Base-by-base conservation (phyloP, 225 moss, liverwort and hornwort genomes). In the Physcomitrellopsis africana region DNA sequence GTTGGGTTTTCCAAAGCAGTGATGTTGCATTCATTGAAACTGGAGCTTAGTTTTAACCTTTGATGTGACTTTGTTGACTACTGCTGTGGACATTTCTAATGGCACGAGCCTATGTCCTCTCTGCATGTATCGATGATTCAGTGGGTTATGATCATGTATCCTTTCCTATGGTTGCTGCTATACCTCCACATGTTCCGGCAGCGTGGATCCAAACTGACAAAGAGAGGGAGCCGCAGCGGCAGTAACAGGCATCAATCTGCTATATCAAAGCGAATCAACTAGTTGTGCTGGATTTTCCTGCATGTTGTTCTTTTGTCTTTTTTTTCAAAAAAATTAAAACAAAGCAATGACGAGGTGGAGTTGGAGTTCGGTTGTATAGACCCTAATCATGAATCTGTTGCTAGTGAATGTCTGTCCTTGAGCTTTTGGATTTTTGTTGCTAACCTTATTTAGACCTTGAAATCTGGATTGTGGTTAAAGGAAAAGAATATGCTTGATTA, bases 121-220 rank as follows among this genome's bases (percentile, higher is more conserved):
- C 51, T 60, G 51, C 47, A 29, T 75, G 67, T 65, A 41, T 60
- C 61, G 60, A 42, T 76, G 68, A 61, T 60, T 79, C 86, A 92
- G 87, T 72, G 79, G 72, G 78, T 94, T 55, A 86, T 94, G 72
- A 20, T 84, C 52, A 77, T 77, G 19, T 94, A 94, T 58, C 92
- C 94, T 43, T 70, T 82, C 42, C 76, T 94, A 60, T 94, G 92
- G 81, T 71, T 87, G 71, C 63, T 89, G 65, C 84, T 92, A 0
- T 94, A 90, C 65, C 75, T 79, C 23, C 92, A 92, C 60, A 89
- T 94, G 90, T 89, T 90, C 81, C 84, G 83, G 65, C 92, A 92
- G 79, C 86, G 87, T 51, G 67, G 52, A 72, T 78, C 87, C 41
- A 92, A 92, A 66, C 77, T 94, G 72, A 51, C 60, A 14, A 89